Conservation (phyloP, 306 rosid species). For the Rosa rugosa region DNA sequence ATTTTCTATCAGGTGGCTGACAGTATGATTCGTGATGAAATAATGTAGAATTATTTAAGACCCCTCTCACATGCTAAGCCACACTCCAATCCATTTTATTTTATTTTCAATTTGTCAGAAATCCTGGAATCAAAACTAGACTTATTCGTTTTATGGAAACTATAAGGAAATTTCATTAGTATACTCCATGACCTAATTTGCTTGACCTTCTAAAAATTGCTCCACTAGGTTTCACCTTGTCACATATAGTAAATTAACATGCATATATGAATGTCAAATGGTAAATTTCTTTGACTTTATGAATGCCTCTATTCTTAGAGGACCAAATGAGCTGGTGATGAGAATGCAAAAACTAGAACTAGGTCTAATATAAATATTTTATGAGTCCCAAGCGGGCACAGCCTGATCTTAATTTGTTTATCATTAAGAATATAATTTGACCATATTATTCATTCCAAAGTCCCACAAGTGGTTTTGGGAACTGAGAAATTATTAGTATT, state of each 20-base stretch:
- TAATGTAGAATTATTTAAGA: constrained; percentile 5
- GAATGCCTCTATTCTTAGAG: not conserved
- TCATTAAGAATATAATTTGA: not conserved
- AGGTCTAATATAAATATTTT: not conserved
- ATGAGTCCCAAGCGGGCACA: not conserved
- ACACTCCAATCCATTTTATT: constrained; percentile 24
- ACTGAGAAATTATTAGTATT: not conserved
- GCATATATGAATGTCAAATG: constrained; percentile 11
- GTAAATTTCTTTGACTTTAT: constrained; percentile 20
- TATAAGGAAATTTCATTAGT: constrained; percentile 50
- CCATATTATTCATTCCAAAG: not conserved
- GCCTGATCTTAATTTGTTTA: not conserved
- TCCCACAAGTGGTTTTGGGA: constrained; percentile 2
- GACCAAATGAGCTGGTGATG: constrained; percentile 6
- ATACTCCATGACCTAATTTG: constrained; percentile 30
- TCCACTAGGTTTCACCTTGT: not conserved
- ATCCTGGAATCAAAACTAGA: constrained; percentile 26
- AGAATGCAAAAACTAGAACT: not conserved
- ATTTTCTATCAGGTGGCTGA: constrained; percentile 41
- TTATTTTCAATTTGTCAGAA: constrained; percentile 39
- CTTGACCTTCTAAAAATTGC: constrained; percentile 22
- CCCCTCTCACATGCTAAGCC: constrained; percentile 50
- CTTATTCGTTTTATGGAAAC: constrained; percentile 34
- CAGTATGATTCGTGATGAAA: constrained; percentile 42
- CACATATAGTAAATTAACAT: not conserved